Evolutionary conservation across 2,329 filamentous ascomycete species (phyloP), one percentile per base, ranked within the genome.

Genomic region (Lizonia empirigonia): DNA sequence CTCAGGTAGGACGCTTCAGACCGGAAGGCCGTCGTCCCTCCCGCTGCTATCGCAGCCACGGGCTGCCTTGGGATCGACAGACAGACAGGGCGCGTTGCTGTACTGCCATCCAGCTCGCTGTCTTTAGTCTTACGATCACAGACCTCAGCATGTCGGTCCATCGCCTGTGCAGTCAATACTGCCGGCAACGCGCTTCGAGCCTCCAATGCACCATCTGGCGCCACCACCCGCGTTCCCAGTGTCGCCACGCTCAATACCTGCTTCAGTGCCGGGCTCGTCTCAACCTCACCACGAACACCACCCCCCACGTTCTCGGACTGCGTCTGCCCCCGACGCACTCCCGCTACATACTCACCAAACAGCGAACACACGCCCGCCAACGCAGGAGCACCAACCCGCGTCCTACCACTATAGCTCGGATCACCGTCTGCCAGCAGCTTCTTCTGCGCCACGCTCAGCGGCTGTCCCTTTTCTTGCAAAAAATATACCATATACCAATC

Each of bases 401-500:
- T 37, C 33, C 7, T 23, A 7, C 18, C 42, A 4, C 12, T 12
- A 13, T 22, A 15, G 10, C 33, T 38, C 2, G 36, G 44, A 23
- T 48, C 36, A 2, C 15, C 30, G 7, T 9, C 6, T 5, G 35
- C 16, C 7, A 35, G 13, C 23, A 48, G 7, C 12, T n/a, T 7
- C 10, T 7, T 10, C 30, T 41, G 36, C 16, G 29, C 22, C 2
- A 30, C 15, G 5, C 10, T 40, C 7, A 48, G 36, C 7, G 6
- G 22, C 18, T 35, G 37, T 4, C 23, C n/a, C 13, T 35, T 18
- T 3, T 40, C 15, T 19, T 23, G 7, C 2, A 39, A 30, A 7
- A 39, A 40, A n/a, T 29, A 40, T 12, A 22, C 36, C 16, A 40
- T 13, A 8, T 40, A 41, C 44, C 44, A 48, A 2, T 27, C 18